phyloP scores from a whole-genome alignment of 1,284 basidiomycete species.

The Heterobasidion annosum region DNA sequence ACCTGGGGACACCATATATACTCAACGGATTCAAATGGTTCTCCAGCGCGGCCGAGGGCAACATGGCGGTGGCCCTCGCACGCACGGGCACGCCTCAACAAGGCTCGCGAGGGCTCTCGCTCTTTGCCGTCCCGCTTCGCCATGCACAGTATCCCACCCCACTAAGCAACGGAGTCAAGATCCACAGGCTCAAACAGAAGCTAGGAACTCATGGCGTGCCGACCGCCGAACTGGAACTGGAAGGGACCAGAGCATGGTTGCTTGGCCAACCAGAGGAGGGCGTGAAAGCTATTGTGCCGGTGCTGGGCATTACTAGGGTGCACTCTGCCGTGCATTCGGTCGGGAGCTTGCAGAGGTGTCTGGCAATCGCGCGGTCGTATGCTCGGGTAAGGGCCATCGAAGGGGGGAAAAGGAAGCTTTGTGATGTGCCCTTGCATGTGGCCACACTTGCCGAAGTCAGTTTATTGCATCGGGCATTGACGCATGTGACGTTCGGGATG shows the following conservation, averaged over 20 bases:
- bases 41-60: slow-evolving; percentile 72
- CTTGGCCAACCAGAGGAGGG: slow-evolving; percentile 58
- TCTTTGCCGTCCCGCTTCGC: slow-evolving; percentile 64
- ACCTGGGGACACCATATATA: slow-evolving; percentile 42
- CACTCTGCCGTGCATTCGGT: slow-evolving; percentile 56
- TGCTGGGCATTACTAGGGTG: slow-evolving; percentile 71
- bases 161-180: slow-evolving; percentile 57
- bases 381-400: slow-evolving; percentile 47
- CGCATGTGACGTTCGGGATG: slow-evolving; percentile 54
- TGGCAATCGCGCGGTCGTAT: slow-evolving; percentile 57
- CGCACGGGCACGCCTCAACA: slow-evolving; percentile 45
- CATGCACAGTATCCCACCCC: slow-evolving; percentile 40
- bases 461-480: slow-evolving; percentile 55
- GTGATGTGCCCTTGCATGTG: slow-evolving; percentile 51
- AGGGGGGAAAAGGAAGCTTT: slow-evolving; percentile 39
- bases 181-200: slow-evolving; percentile 76
- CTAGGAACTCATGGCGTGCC: slow-evolving; percentile 71
- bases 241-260: slow-evolving; percentile 55
- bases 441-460: slow-evolving; percentile 50
- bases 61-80: slow-evolving; percentile 64
- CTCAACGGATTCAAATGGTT: slow-evolving; percentile 80
- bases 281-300: slow-evolving; percentile 58
- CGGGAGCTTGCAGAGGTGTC: slow-evolving; percentile 51
- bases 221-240: slow-evolving; percentile 68
- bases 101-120: slow-evolving; percentile 58